phyloP scores from a whole-genome alignment of 2,329 filamentous ascomycete genomes.

The Aspergillus unguis region DNA sequence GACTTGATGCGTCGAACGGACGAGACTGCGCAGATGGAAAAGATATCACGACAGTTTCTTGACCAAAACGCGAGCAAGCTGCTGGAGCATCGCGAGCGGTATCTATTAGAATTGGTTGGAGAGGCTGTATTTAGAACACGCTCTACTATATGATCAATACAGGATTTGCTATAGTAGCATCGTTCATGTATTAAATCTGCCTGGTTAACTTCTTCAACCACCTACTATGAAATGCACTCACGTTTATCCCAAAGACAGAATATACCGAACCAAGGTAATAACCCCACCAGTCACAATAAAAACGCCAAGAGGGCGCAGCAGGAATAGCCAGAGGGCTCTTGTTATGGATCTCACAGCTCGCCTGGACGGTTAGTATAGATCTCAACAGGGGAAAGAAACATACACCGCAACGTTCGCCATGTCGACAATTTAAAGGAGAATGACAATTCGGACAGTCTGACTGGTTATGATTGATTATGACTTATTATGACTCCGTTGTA shows the following conservation, averaged over 20 bases:
- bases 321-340: neutral
- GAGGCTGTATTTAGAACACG: slow-evolving; percentile 2
- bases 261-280: slow-evolving; percentile 1
- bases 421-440: neutral
- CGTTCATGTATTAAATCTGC: neutral
- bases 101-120: slow-evolving; percentile 17
- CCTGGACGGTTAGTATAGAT: neutral
- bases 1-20: neutral
- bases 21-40: neutral
- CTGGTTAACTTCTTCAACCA: neutral
- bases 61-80: neutral
- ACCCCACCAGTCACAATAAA: slow-evolving; percentile 2
- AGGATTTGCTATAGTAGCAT: neutral
- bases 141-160: neutral
- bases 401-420: neutral
- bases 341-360: neutral
- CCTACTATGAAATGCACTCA: too few species aligned
- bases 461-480: neutral
- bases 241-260: neutral
- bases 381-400: neutral
- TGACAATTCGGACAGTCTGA: neutral
- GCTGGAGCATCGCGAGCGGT: slow-evolving; percentile 9
- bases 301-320: neutral
- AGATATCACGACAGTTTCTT: neutral
- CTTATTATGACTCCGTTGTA: too few species aligned